These are phyloP conservation scores for Panus rudis DNA, from an alignment of 768 basidiomycete genomes.

Conservation along the genomic window DNA sequence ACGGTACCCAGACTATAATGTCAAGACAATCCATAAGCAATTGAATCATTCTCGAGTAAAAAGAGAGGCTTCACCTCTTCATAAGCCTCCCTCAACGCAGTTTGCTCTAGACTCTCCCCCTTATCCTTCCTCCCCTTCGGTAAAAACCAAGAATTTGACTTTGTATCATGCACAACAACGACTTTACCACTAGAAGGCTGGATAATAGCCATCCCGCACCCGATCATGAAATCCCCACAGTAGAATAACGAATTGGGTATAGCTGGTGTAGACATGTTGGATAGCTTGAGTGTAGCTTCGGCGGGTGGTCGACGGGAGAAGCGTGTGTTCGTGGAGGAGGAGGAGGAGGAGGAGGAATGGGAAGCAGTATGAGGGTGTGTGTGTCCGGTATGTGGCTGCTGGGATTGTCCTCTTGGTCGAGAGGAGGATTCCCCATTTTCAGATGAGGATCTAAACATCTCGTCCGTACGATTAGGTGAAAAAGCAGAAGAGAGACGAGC, in stretches of 20 bases:
- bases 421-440: no score
- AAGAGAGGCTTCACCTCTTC: constrained; percentile 47
- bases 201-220: constrained; percentile 57
- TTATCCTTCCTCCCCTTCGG: constrained; percentile 62
- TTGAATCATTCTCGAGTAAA: not conserved
- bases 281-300: no score
- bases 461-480: no score
- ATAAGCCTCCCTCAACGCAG: constrained; percentile 58
- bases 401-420: no score
- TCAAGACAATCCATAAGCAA: not conserved
- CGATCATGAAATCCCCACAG: constrained; percentile 46
- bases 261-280: constrained; percentile 36
- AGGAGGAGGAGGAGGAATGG: no score
- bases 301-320: no score
- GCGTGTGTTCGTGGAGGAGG: no score
- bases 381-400: no score
- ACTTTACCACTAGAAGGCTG: constrained; percentile 50
- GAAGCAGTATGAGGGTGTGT: no score
- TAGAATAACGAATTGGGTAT: constrained; percentile 42
- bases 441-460: no score
- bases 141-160: constrained; percentile 40
- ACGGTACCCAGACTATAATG: constrained; percentile 47
- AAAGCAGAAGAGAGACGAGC: no score
- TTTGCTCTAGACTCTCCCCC: constrained; percentile 52
- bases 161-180: constrained; percentile 41